Conservation (phyloP, 2,329 filamentous ascomycete species). For the Fusarium scirpi region DNA sequence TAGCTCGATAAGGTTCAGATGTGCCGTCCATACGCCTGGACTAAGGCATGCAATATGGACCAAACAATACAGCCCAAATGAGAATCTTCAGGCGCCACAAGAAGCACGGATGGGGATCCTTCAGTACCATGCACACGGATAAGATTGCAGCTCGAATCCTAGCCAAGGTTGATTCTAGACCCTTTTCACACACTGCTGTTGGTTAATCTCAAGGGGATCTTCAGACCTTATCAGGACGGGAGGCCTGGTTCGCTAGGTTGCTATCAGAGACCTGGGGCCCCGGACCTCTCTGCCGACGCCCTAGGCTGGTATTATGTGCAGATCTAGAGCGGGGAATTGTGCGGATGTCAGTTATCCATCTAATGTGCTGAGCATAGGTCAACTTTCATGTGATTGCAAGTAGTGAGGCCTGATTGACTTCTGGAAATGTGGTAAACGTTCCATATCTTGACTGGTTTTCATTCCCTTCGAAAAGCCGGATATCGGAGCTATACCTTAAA, state of each 20-base stretch:
- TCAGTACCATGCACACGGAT: slow-evolving; percentile 20
- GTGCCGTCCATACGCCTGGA: not conserved
- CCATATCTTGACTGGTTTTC: slow-evolving; percentile 2
- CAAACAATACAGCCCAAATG: not conserved
- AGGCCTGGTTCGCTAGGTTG: slow-evolving; percentile 10
- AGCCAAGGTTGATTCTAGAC: slow-evolving; percentile 8
- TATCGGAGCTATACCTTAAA: slow-evolving; percentile 24
- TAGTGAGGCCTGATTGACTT: not conserved
- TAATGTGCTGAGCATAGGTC: not conserved
- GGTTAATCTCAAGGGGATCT: slow-evolving; percentile 30
- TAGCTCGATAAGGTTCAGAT: slow-evolving; percentile 7
- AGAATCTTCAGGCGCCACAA: slow-evolving; percentile 5
- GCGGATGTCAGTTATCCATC: slow-evolving; percentile 5
- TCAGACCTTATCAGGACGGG: slow-evolving; percentile 31
- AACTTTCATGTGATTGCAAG: slow-evolving; percentile 4
- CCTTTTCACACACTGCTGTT: slow-evolving; percentile 3
- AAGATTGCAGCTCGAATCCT: slow-evolving; percentile 16
- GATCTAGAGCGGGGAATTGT: slow-evolving; percentile 31
- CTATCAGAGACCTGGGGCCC: slow-evolving; percentile 35
- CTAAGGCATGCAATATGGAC: not conserved
- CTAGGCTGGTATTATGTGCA: slow-evolving; percentile 17
- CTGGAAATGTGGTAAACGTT: not conserved
- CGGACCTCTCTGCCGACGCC: slow-evolving; percentile 19
- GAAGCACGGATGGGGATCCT: slow-evolving; percentile 30
- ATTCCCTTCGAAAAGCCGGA: slow-evolving; percentile 9